A percentile compares a stretch with the other conserved stretches of the same genome.
phyloP scores from a whole-genome alignment of 2,329 filamentous ascomycete genomes.

The Aspergillus sp. region DNA sequence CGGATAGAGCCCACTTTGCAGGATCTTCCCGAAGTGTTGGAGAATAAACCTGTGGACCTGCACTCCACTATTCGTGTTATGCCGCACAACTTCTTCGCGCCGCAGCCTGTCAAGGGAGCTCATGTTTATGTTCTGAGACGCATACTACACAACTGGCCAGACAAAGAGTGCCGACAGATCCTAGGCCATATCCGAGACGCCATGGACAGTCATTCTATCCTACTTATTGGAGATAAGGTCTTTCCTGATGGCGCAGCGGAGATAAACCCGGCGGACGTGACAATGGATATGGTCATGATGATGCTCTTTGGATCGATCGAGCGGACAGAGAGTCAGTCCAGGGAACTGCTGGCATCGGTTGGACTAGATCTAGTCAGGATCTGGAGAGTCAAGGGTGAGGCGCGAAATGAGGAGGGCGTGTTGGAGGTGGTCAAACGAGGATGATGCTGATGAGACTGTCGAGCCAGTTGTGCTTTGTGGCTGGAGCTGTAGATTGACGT shows the following conservation, averaged over 20 bases:
- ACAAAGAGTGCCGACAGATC: conserved; percentile 12
- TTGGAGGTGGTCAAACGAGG: no score
- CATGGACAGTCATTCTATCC: conserved; percentile 18
- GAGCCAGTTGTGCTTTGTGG: no score
- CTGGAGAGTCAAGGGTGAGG: no score
- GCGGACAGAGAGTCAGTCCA: conserved; percentile 17
- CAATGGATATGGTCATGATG: conserved; percentile 14
- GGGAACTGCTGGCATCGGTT: conserved; percentile 10
- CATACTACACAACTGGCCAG: conserved; percentile 19
- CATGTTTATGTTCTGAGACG: conserved; percentile 18
- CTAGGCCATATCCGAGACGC: conserved; percentile 9
- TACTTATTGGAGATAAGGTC: conserved; percentile 13
- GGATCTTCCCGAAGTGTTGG: conserved; percentile 13
- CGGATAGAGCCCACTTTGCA: conserved; percentile 14
- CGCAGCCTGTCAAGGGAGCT: conserved; percentile 18
- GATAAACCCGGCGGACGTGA: conserved; percentile 6
- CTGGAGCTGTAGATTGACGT: no score
- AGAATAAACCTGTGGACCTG: not conserved
- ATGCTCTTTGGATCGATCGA: conserved; percentile 11
- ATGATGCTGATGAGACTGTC: no score
- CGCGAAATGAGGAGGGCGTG: no score
- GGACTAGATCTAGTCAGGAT: conserved; percentile 4
- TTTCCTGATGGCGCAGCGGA: conserved; percentile 22
- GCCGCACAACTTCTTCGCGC: conserved; percentile 16
- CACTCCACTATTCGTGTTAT: conserved; percentile 5